Conservation (phyloP, 2,329 filamentous ascomycete genomes). For the Aspergillaceae sp. region DNA sequence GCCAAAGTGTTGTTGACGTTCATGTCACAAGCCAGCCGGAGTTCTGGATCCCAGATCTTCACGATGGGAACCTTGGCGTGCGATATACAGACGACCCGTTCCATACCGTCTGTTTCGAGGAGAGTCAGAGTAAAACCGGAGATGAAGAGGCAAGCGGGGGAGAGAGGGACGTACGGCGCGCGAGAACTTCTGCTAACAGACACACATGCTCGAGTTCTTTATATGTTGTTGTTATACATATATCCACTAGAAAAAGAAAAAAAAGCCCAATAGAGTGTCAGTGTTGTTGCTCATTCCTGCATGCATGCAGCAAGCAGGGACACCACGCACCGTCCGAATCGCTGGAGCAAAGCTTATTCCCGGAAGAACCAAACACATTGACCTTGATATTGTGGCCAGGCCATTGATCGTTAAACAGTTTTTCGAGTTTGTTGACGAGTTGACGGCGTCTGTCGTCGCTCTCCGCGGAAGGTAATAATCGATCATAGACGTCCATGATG, state of each 20-base stretch:
- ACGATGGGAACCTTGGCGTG: conserved; percentile 96
- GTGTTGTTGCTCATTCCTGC: no score
- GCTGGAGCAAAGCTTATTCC: conserved; percentile 86
- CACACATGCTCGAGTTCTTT: conserved; percentile 84
- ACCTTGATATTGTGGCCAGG: conserved; percentile 83
- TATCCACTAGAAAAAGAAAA: conserved; percentile 59
- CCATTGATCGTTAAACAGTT: conserved; percentile 82
- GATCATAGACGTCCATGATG: conserved; percentile 76
- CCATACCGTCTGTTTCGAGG: conserved; percentile 68
- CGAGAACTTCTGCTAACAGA: conserved; percentile 76
- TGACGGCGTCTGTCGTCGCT: conserved; percentile 67
- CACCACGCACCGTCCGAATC: conserved; percentile 75
- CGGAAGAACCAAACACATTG: conserved; percentile 94
- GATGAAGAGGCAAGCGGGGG: no score
- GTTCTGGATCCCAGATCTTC: conserved; percentile 94
- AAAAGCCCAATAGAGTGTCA: no score
- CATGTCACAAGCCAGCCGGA: conserved; percentile 87
- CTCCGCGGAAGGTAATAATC: conserved; percentile 70
- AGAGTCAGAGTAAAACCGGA: conserved; percentile 5
- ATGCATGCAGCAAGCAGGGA: no score
- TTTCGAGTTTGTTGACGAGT: conserved; percentile 80
- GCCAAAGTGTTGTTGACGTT: conserved; percentile 97
- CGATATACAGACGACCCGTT: conserved; percentile 89
- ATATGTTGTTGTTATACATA: conserved; percentile 90
- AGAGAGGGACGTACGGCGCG: conserved; percentile 58